These are phyloP conservation scores for Citeromyces nyonsensis DNA, from an alignment of 805 yeast species.

Conservation along the genomic window DNA sequence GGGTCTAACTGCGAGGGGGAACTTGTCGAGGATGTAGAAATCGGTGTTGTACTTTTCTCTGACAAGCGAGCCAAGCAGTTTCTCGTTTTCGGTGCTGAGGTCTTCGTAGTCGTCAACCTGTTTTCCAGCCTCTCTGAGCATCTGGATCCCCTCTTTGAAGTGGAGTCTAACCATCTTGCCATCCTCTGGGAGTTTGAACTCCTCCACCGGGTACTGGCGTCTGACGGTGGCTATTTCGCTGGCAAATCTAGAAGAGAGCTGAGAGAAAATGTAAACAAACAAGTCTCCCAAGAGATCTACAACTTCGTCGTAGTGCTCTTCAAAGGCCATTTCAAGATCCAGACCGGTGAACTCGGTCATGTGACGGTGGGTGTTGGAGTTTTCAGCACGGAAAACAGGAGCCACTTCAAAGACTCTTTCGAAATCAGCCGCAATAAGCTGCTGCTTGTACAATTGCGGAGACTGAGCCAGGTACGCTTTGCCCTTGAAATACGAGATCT, in stretches of 20 bases:
- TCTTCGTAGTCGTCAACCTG: constrained; percentile 82
- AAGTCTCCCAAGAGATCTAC: constrained; percentile 38
- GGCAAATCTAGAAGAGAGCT: constrained; percentile 65
- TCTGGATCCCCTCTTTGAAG: constrained; percentile 80
- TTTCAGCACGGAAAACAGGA: constrained; percentile 98
- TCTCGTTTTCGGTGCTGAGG: constrained; percentile 88
- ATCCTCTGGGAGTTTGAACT: constrained; percentile 83
- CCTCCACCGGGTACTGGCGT: constrained; percentile 94
- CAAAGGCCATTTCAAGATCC: constrained; percentile 96
- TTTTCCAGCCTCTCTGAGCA: constrained; percentile 80
- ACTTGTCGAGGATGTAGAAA: constrained; percentile 94
- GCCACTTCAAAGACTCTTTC: constrained; percentile 94
- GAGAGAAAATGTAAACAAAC: constrained; percentile 78
- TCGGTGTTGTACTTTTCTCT: constrained; percentile 94
- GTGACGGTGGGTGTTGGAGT: constrained; percentile 97
- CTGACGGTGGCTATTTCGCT: constrained; percentile 82
- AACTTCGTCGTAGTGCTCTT: constrained; percentile 95
- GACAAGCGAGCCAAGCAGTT: constrained; percentile 78
- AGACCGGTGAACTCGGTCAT: constrained; percentile 97
- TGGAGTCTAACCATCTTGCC: constrained; percentile 87
- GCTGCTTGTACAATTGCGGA: constrained; percentile 96
- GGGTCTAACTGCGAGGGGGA: constrained; percentile 94
- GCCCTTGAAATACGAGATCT: constrained; percentile 82
- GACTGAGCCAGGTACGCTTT: constrained; percentile 94
- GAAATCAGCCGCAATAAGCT: constrained; percentile 94